Base-by-base conservation (phyloP, 352 stramenopile species). In the Pythium monospermum region DNA sequence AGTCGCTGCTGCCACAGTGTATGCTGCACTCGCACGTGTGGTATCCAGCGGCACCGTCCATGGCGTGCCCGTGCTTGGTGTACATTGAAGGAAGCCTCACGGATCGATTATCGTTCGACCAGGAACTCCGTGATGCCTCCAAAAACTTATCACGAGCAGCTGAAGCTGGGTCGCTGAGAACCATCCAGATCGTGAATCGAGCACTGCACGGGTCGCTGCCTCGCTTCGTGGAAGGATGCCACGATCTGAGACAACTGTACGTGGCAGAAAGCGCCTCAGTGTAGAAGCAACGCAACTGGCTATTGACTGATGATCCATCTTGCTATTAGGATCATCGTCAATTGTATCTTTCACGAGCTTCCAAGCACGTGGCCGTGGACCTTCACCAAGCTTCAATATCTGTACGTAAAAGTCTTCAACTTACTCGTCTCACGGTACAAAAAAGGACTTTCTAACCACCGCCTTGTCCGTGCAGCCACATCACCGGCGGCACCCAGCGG, bases 111-210 rank as follows among this genome's bases (percentile, higher is more conserved):
- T 30, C 2, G 21, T 1, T 46, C 46, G 1, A 59, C 18, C 21
- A 63, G 48, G 6, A 66, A 48, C 26, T 55, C 0, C 13, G 35
- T 1, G 53, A 69, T 15, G 55, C 66, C 15, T 78, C 66, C 56
- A 30, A 31, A 7, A 48, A 64, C 12, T 56, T 74, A 1, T 33
- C 50, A 2, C 38, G 69, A 15, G 54, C 58, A 10, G 67, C 62
- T 0, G 52, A 64, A 6, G 43, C 69, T 8, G 71, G 74, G 5
- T 52, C 69, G 22, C 53, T 83, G 10, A 53, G 53, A 6, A 59
- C 66, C 0, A 48, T 83, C 18, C 71, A 76, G 10, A 26, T 83
- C 8, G 68, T 76, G 28, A 80, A 83, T 27, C 57, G 58, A 0
- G 47, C 38, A 0, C 23, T 85, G 4, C 13, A 46, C 0, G 41